Percentiles rank a stretch among this genome's conserved stretches.
These are phyloP conservation scores for Stellera chamaejasme DNA, from an alignment of 345 rosid species.

Conservation along the genomic window DNA sequence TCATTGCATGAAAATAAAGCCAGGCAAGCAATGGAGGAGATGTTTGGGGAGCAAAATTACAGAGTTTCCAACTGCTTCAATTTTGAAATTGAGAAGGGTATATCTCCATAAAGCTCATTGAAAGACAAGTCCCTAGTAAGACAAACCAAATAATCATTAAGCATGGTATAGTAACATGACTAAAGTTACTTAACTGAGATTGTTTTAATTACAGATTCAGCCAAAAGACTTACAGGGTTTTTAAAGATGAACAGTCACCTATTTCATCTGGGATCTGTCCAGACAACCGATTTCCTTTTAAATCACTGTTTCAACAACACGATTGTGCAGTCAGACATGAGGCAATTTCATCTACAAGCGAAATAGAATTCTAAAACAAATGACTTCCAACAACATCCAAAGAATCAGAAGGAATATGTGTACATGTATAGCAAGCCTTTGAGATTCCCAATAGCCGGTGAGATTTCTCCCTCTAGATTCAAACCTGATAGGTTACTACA, in stretches of 20 bases:
- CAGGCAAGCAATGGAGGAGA: background rate
- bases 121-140: slow-evolving; percentile 70
- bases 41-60: slow-evolving; percentile 35
- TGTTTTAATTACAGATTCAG: background rate
- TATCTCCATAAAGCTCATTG: slow-evolving; percentile 81
- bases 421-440: slow-evolving; percentile 64
- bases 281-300: slow-evolving; percentile 61
- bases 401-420: background rate
- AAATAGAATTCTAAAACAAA: no score
- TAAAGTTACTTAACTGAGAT: background rate
- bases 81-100: slow-evolving; percentile 86
- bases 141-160: slow-evolving; percentile 7
- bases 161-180: background rate
- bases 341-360: background rate
- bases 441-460: slow-evolving; percentile 81
- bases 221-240: slow-evolving; percentile 52
- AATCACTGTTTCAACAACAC: slow-evolving; percentile 42
- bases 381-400: no score
- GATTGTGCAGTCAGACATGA: slow-evolving; percentile 1
- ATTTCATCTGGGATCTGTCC: slow-evolving; percentile 99
- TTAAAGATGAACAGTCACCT: slow-evolving; percentile 78
- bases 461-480: slow-evolving; percentile 92
- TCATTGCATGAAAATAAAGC: background rate
- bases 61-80: slow-evolving; percentile 70
- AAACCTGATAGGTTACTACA: slow-evolving; percentile 81